These are phyloP conservation scores for Gossypium mustelinum DNA, from an alignment of 345 rosid species.

Conservation along the genomic window DNA sequence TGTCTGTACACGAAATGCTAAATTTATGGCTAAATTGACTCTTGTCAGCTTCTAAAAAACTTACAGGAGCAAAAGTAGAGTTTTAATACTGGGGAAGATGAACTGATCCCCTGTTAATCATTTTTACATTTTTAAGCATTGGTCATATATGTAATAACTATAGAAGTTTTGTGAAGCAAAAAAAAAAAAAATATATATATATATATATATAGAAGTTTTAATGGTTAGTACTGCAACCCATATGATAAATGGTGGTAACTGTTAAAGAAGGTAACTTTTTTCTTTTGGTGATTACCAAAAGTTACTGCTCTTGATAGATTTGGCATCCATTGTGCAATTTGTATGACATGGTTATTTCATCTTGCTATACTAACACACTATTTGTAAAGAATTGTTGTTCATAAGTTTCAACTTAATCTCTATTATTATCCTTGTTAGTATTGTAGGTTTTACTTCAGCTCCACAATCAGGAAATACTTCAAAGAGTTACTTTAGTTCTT, in stretches of 20 bases:
- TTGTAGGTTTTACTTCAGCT: no score
- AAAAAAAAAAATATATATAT: not conserved
- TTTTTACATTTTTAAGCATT: not conserved
- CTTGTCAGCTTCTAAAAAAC: slow-evolving; percentile 5
- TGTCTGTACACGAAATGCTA: slow-evolving; percentile 7
- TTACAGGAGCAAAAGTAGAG: not conserved
- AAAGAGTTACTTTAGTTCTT: not conserved
- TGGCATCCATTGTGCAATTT: not conserved
- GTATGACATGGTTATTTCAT: not conserved
- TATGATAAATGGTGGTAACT: not conserved
- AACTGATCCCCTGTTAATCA: slow-evolving; percentile 1
- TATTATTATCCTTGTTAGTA: not conserved
- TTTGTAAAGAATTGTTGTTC: not conserved
- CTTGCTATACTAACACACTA: not conserved
- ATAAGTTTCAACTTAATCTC: not conserved
- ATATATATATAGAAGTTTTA: not conserved
- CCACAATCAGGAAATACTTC: not conserved
- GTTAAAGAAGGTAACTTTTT: not conserved
- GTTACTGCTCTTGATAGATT: not conserved
- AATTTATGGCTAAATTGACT: not conserved
- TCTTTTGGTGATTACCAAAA: not conserved
- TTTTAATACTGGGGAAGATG: not conserved
- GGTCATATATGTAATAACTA: not conserved
- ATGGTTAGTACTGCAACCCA: not conserved
- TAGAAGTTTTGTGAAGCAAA: not conserved